Evolutionary conservation across 2,329 filamentous ascomycete species (phyloP).

Genomic region (Gliomastix tumulicola): DNA sequence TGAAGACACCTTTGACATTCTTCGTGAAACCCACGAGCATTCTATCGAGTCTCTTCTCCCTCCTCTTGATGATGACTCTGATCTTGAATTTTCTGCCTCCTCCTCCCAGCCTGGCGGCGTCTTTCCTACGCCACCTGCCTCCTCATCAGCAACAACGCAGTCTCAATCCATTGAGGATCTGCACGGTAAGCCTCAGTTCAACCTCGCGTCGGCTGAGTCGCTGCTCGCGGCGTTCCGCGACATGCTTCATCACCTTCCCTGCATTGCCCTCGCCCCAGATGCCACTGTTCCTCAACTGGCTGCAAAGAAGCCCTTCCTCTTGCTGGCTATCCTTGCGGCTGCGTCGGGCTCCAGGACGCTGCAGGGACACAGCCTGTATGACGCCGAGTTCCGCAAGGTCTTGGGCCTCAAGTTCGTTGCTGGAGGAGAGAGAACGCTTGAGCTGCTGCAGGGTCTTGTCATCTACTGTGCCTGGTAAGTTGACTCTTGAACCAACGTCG

Average conservation of each 20-base stretch:
- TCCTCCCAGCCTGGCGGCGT: conserved; percentile 3
- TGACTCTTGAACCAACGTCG: too few species aligned
- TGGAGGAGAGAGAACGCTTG: conserved; percentile 47
- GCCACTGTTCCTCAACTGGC: conserved; percentile 36
- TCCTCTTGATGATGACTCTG: conserved; percentile 11
- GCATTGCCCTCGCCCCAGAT: conserved; percentile 29
- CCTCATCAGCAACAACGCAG: conserved; percentile 14
- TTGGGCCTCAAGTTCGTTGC: conserved; percentile 50
- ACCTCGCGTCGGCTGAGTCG: conserved; percentile 42
- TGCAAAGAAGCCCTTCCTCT: conserved; percentile 39
- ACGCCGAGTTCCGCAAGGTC: conserved; percentile 50
- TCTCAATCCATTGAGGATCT: conserved; percentile 27
- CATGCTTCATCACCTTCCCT: conserved; percentile 37
- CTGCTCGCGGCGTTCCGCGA: conserved; percentile 34
- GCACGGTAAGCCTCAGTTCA: conserved; percentile 44
- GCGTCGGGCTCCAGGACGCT: conserved; percentile 39
- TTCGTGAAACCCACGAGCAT: conserved; percentile 34
- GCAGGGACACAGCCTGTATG: conserved; percentile 46
- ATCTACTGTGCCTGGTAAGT: conserved; percentile 51
- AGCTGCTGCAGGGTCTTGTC: conserved; percentile 49
- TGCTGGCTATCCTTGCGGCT: conserved; percentile 46
- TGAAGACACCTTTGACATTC: conserved; percentile 28
- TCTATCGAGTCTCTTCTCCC: conserved; percentile 33
- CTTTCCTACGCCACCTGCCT: conserved; percentile 16
- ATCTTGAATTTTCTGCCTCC: conserved; percentile 8